Conservation (phyloP, 768 basidiomycete genomes). For the Hypsizygus marmoreus region DNA sequence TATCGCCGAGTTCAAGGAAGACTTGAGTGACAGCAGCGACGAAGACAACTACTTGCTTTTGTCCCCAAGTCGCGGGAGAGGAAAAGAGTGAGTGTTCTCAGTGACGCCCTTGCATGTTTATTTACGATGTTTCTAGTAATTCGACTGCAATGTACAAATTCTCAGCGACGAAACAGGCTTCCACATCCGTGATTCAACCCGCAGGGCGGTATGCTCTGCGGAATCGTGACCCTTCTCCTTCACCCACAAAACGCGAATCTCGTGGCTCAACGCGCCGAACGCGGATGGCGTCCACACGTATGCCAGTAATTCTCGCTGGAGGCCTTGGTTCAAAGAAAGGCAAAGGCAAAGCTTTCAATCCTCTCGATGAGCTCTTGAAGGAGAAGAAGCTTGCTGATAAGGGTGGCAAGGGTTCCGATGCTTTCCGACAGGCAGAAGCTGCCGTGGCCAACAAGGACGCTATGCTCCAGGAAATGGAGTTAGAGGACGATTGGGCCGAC, state of each 20-base stretch:
- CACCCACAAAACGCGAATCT: constrained; percentile 3
- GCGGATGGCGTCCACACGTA: constrained; percentile 6
- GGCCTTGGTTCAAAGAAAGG: constrained; percentile 8
- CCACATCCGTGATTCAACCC: not conserved
- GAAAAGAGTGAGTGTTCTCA: constrained; percentile 11
- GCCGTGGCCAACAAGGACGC: constrained; percentile 32
- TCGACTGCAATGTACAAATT: too few relatives aligned
- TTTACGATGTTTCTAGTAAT: not conserved
- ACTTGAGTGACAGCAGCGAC: constrained; percentile 54
- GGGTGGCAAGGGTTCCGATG: constrained; percentile 40
- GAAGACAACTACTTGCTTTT: constrained; percentile 36
- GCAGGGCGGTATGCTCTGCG: constrained; percentile 10
- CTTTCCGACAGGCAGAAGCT: constrained; percentile 47
- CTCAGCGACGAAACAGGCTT: too few relatives aligned
- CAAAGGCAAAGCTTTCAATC: constrained; percentile 37
- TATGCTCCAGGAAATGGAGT: constrained; percentile 30
- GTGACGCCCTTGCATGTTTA: too few relatives aligned
- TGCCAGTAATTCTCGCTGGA: constrained; percentile 11
- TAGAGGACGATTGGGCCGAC: constrained; percentile 39
- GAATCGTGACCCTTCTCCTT: constrained; percentile 11
- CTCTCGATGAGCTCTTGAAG: constrained; percentile 54
- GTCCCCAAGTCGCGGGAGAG: constrained; percentile 16
- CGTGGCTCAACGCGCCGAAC: constrained; percentile 13
- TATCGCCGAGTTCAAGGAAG: constrained; percentile 38
- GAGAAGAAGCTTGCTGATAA: constrained; percentile 49